Conservation (phyloP, 2,329 filamentous ascomycete species). For the Clonostachys chloroleuca region DNA sequence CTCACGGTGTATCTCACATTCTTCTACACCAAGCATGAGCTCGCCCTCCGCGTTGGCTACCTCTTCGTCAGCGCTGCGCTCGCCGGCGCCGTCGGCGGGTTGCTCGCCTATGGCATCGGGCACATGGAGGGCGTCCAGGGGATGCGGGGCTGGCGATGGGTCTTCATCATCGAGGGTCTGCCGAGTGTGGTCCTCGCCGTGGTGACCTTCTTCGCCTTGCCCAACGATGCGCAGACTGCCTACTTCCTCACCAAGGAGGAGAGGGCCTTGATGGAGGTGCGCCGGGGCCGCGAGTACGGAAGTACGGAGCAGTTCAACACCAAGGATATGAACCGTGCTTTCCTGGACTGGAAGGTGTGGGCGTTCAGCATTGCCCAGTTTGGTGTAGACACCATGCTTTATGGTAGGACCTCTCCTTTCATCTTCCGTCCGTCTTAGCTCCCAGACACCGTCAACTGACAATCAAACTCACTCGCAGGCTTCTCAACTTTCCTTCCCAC, state of each 20-base stretch:
- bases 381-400: conserved; percentile 71
- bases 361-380: conserved; percentile 67
- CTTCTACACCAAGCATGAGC: conserved; percentile 71
- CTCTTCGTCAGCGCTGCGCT: conserved; percentile 68
- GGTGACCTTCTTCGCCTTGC: conserved; percentile 24
- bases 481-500: conserved; percentile 76
- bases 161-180: conserved; percentile 51
- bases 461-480: conserved; percentile 29
- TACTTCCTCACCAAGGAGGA: conserved; percentile 55
- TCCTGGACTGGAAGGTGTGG: conserved; percentile 75
- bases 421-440: background rate
- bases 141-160: conserved; percentile 67
- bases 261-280: conserved; percentile 57
- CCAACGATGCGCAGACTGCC: conserved; percentile 42
- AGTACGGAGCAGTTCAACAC: conserved; percentile 42
- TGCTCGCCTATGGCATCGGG: conserved; percentile 70
- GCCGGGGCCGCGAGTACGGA: conserved; percentile 36
- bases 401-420: conserved; percentile 31
- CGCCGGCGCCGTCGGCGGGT: conserved; percentile 67
- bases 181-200: conserved; percentile 31
- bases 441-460: conserved; percentile 1
- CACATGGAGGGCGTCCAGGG: conserved; percentile 66
- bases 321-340: conserved; percentile 60
- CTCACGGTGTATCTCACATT: conserved; percentile 67
- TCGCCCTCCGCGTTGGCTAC: conserved; percentile 69